A percentile compares a stretch with the other conserved stretches of the same genome.
These are phyloP conservation scores for Geranomyces variabilis DNA, from an alignment of 192 early-diverging fungal species.

Conservation along the genomic window DNA sequence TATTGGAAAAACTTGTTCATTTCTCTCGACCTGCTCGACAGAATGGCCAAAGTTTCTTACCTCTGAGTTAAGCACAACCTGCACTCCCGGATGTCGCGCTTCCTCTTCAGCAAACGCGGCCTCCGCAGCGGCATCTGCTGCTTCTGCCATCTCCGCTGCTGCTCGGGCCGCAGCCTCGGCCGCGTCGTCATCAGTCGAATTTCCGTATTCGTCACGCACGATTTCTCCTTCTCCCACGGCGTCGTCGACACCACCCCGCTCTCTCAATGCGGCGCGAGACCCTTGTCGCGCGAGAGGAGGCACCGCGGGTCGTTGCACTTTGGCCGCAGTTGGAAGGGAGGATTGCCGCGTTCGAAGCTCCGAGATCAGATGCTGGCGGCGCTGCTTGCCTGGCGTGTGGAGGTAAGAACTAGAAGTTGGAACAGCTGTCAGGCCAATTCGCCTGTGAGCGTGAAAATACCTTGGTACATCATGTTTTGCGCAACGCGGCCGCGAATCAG, in stretches of 20 bases:
- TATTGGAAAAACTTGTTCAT: background rate
- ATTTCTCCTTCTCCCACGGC: no score
- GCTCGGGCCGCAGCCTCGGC: background rate
- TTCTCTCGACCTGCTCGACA: no score
- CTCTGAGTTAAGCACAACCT: conserved; percentile 7
- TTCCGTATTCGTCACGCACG: no score
- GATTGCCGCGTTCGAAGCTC: conserved; percentile 58
- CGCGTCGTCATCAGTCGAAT: background rate
- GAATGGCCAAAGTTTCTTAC: background rate
- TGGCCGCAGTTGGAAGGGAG: conserved; percentile 26
- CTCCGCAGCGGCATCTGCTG: conserved; percentile 21
- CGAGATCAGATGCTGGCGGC: conserved; percentile 55
- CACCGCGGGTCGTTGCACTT: background rate
- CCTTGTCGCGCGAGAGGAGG: background rate
- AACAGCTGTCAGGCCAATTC: no score
- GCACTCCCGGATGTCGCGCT: background rate
- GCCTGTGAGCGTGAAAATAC: no score
- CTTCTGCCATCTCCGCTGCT: background rate
- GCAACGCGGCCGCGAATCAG: conserved; percentile 58
- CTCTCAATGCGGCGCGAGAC: background rate
- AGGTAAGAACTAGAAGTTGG: no score
- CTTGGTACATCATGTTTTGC: conserved; percentile 64
- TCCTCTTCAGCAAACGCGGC: conserved; percentile 14
- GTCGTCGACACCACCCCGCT: background rate
- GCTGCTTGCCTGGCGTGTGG: conserved; percentile 47